Conservation (phyloP, 768 basidiomycete genomes). For the Coprinopsis strossmayeri region DNA sequence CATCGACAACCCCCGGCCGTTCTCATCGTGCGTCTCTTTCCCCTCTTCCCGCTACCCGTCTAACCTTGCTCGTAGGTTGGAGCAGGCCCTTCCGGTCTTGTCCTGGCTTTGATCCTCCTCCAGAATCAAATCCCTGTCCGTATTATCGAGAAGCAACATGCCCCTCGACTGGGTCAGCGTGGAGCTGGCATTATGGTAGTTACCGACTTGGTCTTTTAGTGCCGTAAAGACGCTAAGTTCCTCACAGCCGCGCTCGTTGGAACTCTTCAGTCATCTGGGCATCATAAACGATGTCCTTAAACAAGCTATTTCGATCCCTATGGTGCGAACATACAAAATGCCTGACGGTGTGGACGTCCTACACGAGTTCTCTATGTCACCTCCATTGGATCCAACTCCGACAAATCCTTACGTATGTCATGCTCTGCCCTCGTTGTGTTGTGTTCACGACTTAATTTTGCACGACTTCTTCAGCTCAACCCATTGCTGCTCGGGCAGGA, state of each 20-base stretch:
- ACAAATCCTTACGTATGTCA: slow-evolving; percentile 27
- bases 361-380: slow-evolving; percentile 28
- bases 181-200: slow-evolving; percentile 11
- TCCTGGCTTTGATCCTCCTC: slow-evolving; percentile 11
- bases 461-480: slow-evolving; percentile 19
- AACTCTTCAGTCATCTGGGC: slow-evolving; percentile 34
- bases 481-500: slow-evolving; percentile 30
- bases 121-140: slow-evolving; percentile 15
- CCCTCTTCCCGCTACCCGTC: background rate
- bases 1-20: slow-evolving; percentile 6
- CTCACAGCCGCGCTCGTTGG: slow-evolving; percentile 35
- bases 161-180: slow-evolving; percentile 12
- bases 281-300: slow-evolving; percentile 30
- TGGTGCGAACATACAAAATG: slow-evolving; percentile 28
- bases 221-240: slow-evolving; percentile 6
- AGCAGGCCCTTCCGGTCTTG: slow-evolving; percentile 13
- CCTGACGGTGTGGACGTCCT: slow-evolving; percentile 21
- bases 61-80: slow-evolving; percentile 6
- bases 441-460: background rate
- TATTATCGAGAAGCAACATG: slow-evolving; percentile 13
- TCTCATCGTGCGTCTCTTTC: slow-evolving; percentile 16
- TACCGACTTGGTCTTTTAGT: background rate
- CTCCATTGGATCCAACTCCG: slow-evolving; percentile 22
- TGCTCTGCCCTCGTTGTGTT: too few relatives aligned
- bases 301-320: slow-evolving; percentile 17